Evolutionary conservation across 257 asterid genomes (phyloP), one percentile per base, ranked within the genome.

Genomic region (Plantago elongata): DNA sequence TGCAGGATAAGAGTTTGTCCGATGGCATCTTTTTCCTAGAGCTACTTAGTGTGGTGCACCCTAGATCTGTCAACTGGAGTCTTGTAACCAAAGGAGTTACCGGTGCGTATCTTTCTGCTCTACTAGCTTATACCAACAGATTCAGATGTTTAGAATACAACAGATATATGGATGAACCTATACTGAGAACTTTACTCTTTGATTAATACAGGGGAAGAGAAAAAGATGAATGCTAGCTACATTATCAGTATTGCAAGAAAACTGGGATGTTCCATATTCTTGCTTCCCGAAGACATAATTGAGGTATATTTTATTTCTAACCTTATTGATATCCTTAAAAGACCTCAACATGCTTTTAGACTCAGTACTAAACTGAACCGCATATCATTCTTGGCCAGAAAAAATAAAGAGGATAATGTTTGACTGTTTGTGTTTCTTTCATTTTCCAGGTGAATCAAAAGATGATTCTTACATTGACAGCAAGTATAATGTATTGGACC

Each of bases 11-110:
- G 81, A 81, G 83, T 69, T 82, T 93, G 81, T 87, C 97, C 11
- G 78, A 76, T 64, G 96, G 97, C 46, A 74, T 77, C 62, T 93
- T 93, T 80, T 89, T 86, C 88, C 88, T 93, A 1, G 99, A 93
- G 85, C 83, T 93, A 71, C 95, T 93, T 34, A 89, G 97, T 60
- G 95, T 94, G 11, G 96, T 93, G 75, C 94, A 81, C 14, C 97
- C 96, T 59, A 89, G 95, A 80, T 87, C 95, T 54, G 97, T 93
- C 76, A 89, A 93, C 75, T 93, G 99, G 99, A 85, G 95, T 75
- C 89, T 93, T 62, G 99, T 93, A 14, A 89, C 99, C 45, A 89
- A 84, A 80, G 99, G 99, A 75, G 72, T 51, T 64, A 89, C 62
- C 50, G 97, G 99, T 89, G 78, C 56, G 77, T 50, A 34, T 55